phyloP scores from a whole-genome alignment of 2,329 filamentous ascomycete genomes.

The Hymenoscyphus salicellus region DNA sequence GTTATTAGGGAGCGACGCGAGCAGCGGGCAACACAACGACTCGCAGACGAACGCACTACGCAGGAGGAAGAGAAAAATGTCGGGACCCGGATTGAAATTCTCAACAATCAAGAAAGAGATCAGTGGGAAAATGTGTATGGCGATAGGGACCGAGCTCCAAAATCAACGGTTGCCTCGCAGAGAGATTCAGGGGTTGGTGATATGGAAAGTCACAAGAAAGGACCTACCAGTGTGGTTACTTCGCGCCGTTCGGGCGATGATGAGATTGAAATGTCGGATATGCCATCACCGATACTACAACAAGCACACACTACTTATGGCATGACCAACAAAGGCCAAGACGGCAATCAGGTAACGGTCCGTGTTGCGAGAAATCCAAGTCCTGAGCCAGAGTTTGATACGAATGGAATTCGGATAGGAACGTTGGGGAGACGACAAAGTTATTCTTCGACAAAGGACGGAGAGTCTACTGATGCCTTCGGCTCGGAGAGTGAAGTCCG shows the following conservation, averaged over 20 bases:
- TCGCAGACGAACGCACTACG: constrained; percentile 52
- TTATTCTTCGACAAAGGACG: constrained; percentile 31
- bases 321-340: constrained; percentile 41
- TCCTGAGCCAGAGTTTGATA: constrained; percentile 21
- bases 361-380: constrained; percentile 25
- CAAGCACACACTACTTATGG: constrained; percentile 42
- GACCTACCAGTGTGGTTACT: constrained; percentile 25
- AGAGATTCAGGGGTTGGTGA: constrained; percentile 39
- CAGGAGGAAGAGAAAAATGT: constrained; percentile 67
- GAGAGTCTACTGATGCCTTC: constrained; percentile 36
- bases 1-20: constrained; percentile 64
- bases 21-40: constrained; percentile 49
- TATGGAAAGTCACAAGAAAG: constrained; percentile 47
- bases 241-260: constrained; percentile 42
- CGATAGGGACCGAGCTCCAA: constrained; percentile 44
- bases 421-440: constrained; percentile 51
- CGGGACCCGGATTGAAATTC: constrained; percentile 63
- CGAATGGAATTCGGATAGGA: constrained; percentile 48
- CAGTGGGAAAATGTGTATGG: constrained; percentile 80
- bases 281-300: constrained; percentile 32
- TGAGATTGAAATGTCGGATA: constrained; percentile 55
- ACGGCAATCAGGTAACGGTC: constrained; percentile 30
- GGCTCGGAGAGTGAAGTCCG: constrained; percentile 36
- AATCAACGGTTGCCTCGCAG: constrained; percentile 24
- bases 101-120: constrained; percentile 58